Base-by-base conservation (phyloP, 768 basidiomycete genomes). In the Auriscalpium orientale region DNA sequence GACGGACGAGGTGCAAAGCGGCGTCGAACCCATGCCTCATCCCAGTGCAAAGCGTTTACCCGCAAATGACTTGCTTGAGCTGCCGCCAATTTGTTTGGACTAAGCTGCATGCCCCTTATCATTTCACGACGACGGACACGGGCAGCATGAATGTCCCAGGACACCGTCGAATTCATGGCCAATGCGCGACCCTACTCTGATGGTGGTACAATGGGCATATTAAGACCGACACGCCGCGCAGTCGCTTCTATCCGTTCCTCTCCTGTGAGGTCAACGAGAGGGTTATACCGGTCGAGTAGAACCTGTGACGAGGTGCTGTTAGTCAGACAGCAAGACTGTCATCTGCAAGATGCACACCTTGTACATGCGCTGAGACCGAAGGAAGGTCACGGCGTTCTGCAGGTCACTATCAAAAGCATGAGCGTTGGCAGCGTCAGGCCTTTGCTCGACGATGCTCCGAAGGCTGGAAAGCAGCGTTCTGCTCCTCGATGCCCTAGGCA, bases 231-330 rank as follows among this genome's bases (percentile, higher is more conserved):
- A 59, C 93, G 75, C 46, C 84, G 79, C 3, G 92, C 93, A 0
- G 94, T 94, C 1, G 90, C 90, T 64, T 84, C 77, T 58, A 95
- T 79, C 61, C 88, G 75, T 67, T 95, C 91, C 61, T 91, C 83
- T 6, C 78, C 72, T 0, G 91, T 87, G 59, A 95, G 76, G 64
- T 93, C 89, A 44, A 85, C 70, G 16, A 88, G 72, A 0, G 94
- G 93, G 68, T 94, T 95, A 73, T 98, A 98, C 53, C 91, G 77
- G 53, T 91, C 88, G 58, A 97, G 70, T 49, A 97, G 73, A 20
- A 74, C 74, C 94, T 97, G 64, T 15, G 37, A 43, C 57, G 54
- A 60, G 57, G 34, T 35, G 22, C 13, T 36, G 47, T 20, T 8
- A 28, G 21, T 28, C 22, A 40, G 45, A n/a, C n/a, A n/a, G 38